Evolutionary conservation across 805 yeast genomes (phyloP).

Genomic region (Naumovozyma baii): DNA sequence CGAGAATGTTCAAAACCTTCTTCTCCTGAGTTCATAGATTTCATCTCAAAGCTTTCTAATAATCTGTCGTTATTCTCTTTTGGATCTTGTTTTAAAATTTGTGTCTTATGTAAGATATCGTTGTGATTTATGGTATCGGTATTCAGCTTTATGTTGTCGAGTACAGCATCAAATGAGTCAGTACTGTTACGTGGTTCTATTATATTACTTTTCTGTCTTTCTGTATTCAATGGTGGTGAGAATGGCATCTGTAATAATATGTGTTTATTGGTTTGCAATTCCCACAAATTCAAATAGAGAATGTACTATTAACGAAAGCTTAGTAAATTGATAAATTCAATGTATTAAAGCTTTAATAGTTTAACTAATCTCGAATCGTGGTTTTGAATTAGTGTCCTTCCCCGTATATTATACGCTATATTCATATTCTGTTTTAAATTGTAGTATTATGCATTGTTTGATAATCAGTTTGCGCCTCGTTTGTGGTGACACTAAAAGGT

Average conservation of each 20-base stretch:
- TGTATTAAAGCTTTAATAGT: too few species aligned
- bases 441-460: background rate
- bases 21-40: constrained; percentile 12
- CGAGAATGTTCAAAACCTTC: constrained; percentile 2
- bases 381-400: too few species aligned
- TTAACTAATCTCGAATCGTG: too few species aligned
- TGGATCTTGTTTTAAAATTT: constrained; percentile 13
- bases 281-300: background rate
- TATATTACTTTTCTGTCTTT: constrained; percentile 3
- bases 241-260: constrained; percentile 15
- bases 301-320: background rate
- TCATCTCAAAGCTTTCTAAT: constrained; percentile 25
- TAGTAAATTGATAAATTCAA: too few species aligned
- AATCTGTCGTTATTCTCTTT: constrained; percentile 6
- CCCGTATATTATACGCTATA: too few species aligned
- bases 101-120: constrained; percentile 14
- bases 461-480: background rate
- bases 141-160: constrained; percentile 41
- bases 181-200: constrained; percentile 17
- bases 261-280: background rate
- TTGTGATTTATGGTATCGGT: constrained; percentile 25
- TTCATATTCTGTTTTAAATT: too few species aligned
- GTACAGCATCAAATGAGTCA: constrained; percentile 50
- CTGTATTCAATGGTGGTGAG: constrained; percentile 16
- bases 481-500: background rate